Evolutionary conservation across 208 protist species (phyloP).

Genomic region (Angomonas desouzai): DNA sequence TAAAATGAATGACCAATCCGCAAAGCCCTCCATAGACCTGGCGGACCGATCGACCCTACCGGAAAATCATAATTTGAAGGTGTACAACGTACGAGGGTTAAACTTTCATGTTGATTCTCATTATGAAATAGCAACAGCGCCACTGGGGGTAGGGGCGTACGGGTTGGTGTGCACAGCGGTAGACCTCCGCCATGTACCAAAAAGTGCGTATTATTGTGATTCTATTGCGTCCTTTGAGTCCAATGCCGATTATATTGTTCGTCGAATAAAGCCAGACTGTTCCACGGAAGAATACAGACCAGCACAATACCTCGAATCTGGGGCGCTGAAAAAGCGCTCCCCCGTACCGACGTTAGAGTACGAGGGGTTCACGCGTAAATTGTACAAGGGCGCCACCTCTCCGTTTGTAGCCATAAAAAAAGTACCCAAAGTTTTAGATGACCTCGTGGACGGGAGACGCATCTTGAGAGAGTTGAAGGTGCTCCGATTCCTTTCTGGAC

Average conservation of each 20-base stretch:
- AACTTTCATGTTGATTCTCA: slow-evolving; percentile 59
- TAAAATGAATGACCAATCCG: neutral
- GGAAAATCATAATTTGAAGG: slow-evolving; percentile 29
- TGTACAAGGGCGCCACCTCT: slow-evolving; percentile 18
- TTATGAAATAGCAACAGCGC: slow-evolving; percentile 48
- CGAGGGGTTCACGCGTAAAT: slow-evolving; percentile 28
- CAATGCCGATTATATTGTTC: slow-evolving; percentile 17
- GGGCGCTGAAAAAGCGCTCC: slow-evolving; percentile 11
- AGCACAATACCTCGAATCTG: slow-evolving; percentile 18
- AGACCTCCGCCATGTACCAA: slow-evolving; percentile 39
- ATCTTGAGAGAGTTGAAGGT: slow-evolving; percentile 93
- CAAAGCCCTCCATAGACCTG: neutral
- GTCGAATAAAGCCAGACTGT: slow-evolving; percentile 3
- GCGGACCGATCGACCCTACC: slow-evolving; percentile 1
- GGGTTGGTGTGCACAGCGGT: slow-evolving; percentile 71
- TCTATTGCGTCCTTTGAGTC: slow-evolving; percentile 27
- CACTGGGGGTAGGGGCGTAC: slow-evolving; percentile 66
- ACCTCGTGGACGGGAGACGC: slow-evolving; percentile 93
- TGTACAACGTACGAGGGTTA: slow-evolving; percentile 44
- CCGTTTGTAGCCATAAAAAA: slow-evolving; percentile 96
- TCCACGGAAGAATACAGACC: slow-evolving; percentile 1
- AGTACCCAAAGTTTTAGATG: slow-evolving; percentile 87
- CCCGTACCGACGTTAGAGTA: slow-evolving; percentile 25
- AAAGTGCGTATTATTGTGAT: slow-evolving; percentile 34
- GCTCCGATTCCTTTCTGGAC: slow-evolving; percentile 81